Base-by-base conservation (phyloP, 2,329 filamentous ascomycete species). In the Chalaropsis ovoidea region DNA sequence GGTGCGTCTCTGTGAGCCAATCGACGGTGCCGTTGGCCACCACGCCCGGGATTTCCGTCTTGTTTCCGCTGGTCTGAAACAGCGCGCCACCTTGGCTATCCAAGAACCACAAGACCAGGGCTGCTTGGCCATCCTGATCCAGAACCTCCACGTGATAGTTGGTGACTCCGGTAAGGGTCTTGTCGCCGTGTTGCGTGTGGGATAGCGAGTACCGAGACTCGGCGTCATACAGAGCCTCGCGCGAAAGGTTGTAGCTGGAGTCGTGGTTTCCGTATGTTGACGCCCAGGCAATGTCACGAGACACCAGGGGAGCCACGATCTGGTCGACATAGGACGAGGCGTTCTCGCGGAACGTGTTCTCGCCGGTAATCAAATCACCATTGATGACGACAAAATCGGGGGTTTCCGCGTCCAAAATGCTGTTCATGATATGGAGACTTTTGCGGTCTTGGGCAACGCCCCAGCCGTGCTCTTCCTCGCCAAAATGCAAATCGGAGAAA, bases 211-310 rank as follows among this genome's bases (percentile, higher is more conserved):
- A 68, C 11, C 52, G 79, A 78, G 67, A 74, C 77, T 66, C 70
- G 2, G 66, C 67, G 56, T 70, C 72, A 2, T 79, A 71, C n/a
- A 80, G 77, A 2, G 70, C 68, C 39, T 71, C 70, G 19, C 79
- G 78, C 0, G 80, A 81, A 8, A 87, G 73, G 68, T 86, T 86
- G 71, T 77, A 81, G 43, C 82, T 75, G 60, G 80, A 79, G 69
- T 90, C 87, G 70, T 90, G 87, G 66, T 89, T 89, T 0, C 87
- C 87, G 68, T 89, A 89, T 0, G 85, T 85, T 0, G 83, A 85
- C 1, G 85, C 86, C 82, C 85, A 90, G 0, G 78, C 77, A 0
- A 87, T 71, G 7, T 77, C 76, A 17, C 80, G 78, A 2, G 80
- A 69, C 0, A 86, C 75, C 0, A 90, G 74, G 0, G 85, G 85